Evolutionary conservation across 2,329 filamentous ascomycete species (phyloP).

Genomic region (Cladobotryum mycophilum): DNA sequence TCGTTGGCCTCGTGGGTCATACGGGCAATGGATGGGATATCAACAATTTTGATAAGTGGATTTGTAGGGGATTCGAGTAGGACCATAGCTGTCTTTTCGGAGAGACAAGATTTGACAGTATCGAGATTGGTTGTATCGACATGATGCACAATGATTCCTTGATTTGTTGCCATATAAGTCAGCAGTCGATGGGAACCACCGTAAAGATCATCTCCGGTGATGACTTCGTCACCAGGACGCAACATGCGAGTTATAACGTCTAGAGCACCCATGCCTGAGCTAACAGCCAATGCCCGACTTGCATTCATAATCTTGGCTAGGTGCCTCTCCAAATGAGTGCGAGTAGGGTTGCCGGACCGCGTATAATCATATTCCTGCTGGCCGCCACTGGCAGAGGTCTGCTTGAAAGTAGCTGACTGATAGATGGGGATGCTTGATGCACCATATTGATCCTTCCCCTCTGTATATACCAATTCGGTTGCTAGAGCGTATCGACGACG

Average conservation of each 20-base stretch:
- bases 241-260: constrained; percentile 93
- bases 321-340: constrained; percentile 92
- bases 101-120: constrained; percentile 62
- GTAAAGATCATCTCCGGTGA: constrained; percentile 95
- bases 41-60: constrained; percentile 95
- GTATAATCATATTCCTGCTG: constrained; percentile 95
- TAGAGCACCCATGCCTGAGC: constrained; percentile 93
- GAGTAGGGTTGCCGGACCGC: constrained; percentile 91
- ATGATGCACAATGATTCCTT: constrained; percentile 90
- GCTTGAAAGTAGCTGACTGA: constrained; percentile 98
- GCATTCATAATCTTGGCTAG: constrained; percentile 99
- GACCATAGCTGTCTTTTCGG: constrained; percentile 85
- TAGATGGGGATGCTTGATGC: constrained; percentile 96
- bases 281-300: constrained; percentile 81
- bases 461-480: constrained; percentile 94
- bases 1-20: constrained; percentile 72
- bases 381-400: constrained; percentile 70
- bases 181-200: constrained; percentile 90
- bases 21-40: constrained; percentile 73
- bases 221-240: constrained; percentile 89
- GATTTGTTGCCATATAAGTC: constrained; percentile 83
- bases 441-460: constrained; percentile 94
- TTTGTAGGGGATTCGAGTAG: constrained; percentile 95
- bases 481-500: constrained; percentile 82
- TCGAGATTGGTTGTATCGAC: constrained; percentile 84